Conservation (phyloP, 163 green algal species). For the Chloromonas sp. region DNA sequence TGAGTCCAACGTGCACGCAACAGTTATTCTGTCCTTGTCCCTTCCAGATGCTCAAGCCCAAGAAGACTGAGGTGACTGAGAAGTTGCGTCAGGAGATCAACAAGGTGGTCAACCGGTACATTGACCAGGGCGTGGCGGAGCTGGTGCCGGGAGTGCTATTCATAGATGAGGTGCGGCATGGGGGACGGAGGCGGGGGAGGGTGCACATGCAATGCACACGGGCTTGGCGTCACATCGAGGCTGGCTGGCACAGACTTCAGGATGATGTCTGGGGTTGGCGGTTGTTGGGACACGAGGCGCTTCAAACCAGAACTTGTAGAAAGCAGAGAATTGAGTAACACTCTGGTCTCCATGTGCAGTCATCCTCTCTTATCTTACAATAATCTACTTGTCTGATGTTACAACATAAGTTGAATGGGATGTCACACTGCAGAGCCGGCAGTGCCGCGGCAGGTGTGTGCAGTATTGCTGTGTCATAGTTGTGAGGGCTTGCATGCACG, state of each 20-base stretch:
- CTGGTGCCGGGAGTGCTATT: constrained; percentile 95
- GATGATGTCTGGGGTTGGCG: too few species aligned
- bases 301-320: too few species aligned
- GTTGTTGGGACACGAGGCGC: too few species aligned
- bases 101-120: constrained; percentile 82
- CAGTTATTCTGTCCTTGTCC: constrained; percentile 10
- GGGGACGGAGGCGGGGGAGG: background rate
- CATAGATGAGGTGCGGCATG: constrained; percentile 75
- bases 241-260: too few species aligned
- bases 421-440: too few species aligned
- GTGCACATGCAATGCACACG: background rate
- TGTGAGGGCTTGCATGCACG: background rate
- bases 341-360: too few species aligned
- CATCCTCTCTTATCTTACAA: too few species aligned
- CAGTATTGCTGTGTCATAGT: background rate
- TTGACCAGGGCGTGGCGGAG: constrained; percentile 94
- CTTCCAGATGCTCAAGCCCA: constrained; percentile 85
- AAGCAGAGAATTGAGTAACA: too few species aligned
- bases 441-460: background rate
- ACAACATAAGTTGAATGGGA: too few species aligned
- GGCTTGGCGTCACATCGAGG: too few species aligned
- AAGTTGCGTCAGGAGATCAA: constrained; percentile 98
- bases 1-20: background rate
- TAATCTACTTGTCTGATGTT: too few species aligned
- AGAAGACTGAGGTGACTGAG: constrained; percentile 99